Evolutionary conservation across 2,329 filamentous ascomycete genomes (phyloP), one percentile per base, ranked within the genome.

Genomic region (Biscogniauxia sp.): DNA sequence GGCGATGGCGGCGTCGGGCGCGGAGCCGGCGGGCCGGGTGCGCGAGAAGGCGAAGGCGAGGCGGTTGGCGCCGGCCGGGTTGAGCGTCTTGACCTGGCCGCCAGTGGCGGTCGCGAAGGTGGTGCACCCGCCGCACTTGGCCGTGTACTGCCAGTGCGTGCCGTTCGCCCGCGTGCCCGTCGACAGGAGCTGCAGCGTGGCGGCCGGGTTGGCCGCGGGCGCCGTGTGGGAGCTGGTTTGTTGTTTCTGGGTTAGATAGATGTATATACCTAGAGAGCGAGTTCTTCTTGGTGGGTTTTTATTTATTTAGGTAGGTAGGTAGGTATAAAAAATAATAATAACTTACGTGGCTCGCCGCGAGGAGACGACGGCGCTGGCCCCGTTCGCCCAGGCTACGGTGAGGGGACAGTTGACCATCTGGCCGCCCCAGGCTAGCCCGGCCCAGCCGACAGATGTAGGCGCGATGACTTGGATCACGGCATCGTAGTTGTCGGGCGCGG

Each of bases 31-130:
- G 11, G 72, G 72, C 60, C 65, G 67, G 51, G 61, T 61, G 56
- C 61, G 61, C 20, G 71, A 66, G 62, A 71, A 72, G 3, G 73
- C 73, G 57, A 73, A 74, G 1, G 72, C 91, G 2, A 99, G 87
- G 13, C 95, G 89, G 74, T 98, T 98, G 61, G 92, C 93, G 55
- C 94, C 95, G 66, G 97, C 96, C 58, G 98, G 83, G 73, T 97
- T 98, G 72, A 99, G 87, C 17, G 54, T 64, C 58, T 68, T 70
- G 57, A 56, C 64, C 19, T 45, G 64, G 51, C 28, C 66, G 17
- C 64, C 64, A 0, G 64, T 58, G 4, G 66, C 58, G 4, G 66
- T 76, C 17, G 72, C 70, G n/a, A 73, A 75, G 5, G 74, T 70
- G 13, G 67, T 73, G 45, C 72, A 78, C 17, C 73, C 73, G 17